phyloP scores from a whole-genome alignment of 257 asterid genomes.

The Penstemon davidsonii region DNA sequence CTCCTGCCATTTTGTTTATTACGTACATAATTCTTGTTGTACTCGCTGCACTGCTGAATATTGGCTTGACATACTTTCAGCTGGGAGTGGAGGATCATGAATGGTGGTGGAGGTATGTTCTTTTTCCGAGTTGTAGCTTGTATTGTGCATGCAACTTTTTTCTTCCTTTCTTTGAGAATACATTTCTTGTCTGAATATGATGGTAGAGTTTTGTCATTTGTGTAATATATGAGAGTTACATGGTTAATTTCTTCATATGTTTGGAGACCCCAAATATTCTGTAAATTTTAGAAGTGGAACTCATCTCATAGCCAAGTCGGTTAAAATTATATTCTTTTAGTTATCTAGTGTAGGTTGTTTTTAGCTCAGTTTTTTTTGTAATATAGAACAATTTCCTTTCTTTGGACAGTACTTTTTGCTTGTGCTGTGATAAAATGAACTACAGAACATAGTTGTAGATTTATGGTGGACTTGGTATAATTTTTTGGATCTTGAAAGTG shows the following conservation, averaged over 20 bases:
- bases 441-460: too few relatives aligned
- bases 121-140: slow-evolving; percentile 8
- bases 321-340: too few relatives aligned
- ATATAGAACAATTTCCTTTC: too few relatives aligned
- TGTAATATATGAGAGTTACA: neutral
- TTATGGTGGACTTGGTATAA: too few relatives aligned
- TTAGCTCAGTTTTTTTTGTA: neutral
- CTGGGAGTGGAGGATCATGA: slow-evolving; percentile 72
- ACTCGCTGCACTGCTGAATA: slow-evolving; percentile 59
- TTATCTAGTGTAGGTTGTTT: too few relatives aligned
- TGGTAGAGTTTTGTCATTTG: neutral
- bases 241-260: neutral
- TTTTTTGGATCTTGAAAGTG: too few relatives aligned
- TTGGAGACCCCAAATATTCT: neutral
- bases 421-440: too few relatives aligned
- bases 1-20: slow-evolving; percentile 50
- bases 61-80: slow-evolving; percentile 76
- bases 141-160: neutral
- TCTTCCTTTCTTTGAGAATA: neutral
- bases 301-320: neutral
- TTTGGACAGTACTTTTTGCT: too few relatives aligned
- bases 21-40: slow-evolving; percentile 54
- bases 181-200: neutral
- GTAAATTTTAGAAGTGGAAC: neutral
- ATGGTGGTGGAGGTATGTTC: slow-evolving; percentile 89